phyloP scores from a whole-genome alignment of 129 eudicot species.

The Cynara cardunculus region DNA sequence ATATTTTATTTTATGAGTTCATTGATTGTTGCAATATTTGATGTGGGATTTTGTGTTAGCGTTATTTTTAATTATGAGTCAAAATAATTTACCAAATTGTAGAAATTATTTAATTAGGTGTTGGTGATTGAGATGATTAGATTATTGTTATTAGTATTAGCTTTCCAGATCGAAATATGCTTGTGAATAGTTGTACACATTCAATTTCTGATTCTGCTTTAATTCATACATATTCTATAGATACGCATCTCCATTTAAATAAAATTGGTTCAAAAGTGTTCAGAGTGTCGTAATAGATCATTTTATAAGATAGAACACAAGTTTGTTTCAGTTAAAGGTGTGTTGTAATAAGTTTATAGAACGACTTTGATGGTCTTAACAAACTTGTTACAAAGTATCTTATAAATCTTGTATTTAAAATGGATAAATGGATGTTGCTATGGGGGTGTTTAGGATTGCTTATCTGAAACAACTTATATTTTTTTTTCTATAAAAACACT shows the following conservation, averaged over 20 bases:
- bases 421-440: too few species aligned
- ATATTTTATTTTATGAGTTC: background rate
- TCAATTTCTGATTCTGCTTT: background rate
- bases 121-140: conserved; percentile 28
- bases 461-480: too few species aligned
- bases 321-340: too few species aligned
- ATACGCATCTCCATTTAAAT: background rate
- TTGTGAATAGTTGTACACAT: background rate
- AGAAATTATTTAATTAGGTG: conserved; percentile 11
- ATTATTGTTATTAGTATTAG: background rate
- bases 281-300: too few species aligned
- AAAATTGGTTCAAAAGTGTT: too few species aligned
- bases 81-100: conserved; percentile 4
- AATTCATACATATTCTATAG: background rate
- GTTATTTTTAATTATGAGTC: background rate
- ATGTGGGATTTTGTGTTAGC: background rate
- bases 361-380: too few species aligned
- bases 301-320: too few species aligned
- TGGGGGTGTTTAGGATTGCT: too few species aligned
- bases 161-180: conserved; percentile 22
- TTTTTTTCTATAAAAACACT: too few species aligned
- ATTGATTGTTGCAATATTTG: background rate
- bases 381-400: too few species aligned
- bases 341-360: too few species aligned
- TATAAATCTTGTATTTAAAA: too few species aligned